Evolutionary conservation across 257 asterid species (phyloP).

Genomic region (Jaltomata sinuosa): DNA sequence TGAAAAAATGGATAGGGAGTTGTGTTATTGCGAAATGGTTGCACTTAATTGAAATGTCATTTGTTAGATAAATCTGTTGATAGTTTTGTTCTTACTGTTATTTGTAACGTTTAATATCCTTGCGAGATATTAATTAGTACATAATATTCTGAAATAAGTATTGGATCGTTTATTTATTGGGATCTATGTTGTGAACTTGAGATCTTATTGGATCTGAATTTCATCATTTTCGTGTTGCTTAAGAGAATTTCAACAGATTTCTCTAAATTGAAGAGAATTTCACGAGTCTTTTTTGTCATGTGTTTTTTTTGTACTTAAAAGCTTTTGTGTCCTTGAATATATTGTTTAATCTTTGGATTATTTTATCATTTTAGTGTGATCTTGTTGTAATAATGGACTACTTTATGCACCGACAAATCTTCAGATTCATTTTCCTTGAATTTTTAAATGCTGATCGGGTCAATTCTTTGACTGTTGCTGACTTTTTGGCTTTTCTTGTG

Average conservation of each 20-base stretch:
- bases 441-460: neutral
- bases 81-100: neutral
- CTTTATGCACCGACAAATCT: neutral
- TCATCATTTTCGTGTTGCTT: neutral
- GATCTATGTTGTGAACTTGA: neutral
- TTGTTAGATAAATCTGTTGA: neutral
- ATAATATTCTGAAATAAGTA: neutral
- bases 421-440: neutral
- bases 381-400: neutral
- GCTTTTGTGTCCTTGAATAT: neutral
- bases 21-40: neutral
- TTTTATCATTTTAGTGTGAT: neutral
- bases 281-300: neutral
- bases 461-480: neutral
- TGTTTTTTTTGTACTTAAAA: neutral
- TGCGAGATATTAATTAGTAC: neutral
- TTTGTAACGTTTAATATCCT: neutral
- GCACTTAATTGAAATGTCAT: neutral
- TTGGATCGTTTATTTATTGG: neutral
- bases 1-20: neutral
- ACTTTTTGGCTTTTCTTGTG: neutral
- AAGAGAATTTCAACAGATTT: neutral
- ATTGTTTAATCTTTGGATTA: neutral
- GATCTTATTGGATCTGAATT: slow-evolving; percentile 10
- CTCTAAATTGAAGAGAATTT: neutral